phyloP scores from a whole-genome alignment of 495 filamentous ascomycete genomes.

The Penicillium cosmopolitanum region DNA sequence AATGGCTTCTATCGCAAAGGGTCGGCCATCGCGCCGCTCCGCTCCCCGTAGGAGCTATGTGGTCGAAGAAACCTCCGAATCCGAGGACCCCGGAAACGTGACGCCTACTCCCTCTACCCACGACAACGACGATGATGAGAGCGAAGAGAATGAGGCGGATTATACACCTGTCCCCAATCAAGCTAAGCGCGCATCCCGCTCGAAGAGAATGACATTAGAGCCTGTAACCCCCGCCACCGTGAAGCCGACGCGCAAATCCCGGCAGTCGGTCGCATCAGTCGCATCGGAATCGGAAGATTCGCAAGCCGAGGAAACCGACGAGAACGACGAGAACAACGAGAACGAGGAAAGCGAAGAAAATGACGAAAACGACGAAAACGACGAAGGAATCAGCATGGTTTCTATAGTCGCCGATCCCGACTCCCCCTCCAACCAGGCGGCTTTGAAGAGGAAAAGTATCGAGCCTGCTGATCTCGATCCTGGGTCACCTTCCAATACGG shows the following conservation, averaged over 20 bases:
- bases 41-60: slow-evolving; percentile 70
- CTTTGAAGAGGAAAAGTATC: slow-evolving; percentile 59
- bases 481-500: slow-evolving; percentile 65
- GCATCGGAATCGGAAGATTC: slow-evolving; percentile 11
- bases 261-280: slow-evolving; percentile 31
- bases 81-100: slow-evolving; percentile 60
- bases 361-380: slow-evolving; percentile 27
- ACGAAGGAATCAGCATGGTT: slow-evolving; percentile 53
- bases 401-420: slow-evolving; percentile 54
- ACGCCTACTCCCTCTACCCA: slow-evolving; percentile 47
- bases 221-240: slow-evolving; percentile 47
- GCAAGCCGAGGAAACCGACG: slow-evolving; percentile 35
- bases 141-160: slow-evolving; percentile 72
- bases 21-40: slow-evolving; percentile 74
- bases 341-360: slow-evolving; percentile 8
- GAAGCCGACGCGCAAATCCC: slow-evolving; percentile 38
- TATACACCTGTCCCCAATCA: slow-evolving; percentile 73
- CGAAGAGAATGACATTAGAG: slow-evolving; percentile 62
- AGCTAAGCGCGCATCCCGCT: slow-evolving; percentile 47
- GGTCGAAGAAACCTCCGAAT: slow-evolving; percentile 75
- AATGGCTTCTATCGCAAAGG: slow-evolving; percentile 67
- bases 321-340: slow-evolving; percentile 33
- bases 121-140: slow-evolving; percentile 57
- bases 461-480: slow-evolving; percentile 53
- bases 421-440: slow-evolving; percentile 65